A percentile compares a stretch with the other conserved stretches of the same genome.
phyloP scores from a whole-genome alignment of 2,329 filamentous ascomycete species.

The Trichoderma koningii region DNA sequence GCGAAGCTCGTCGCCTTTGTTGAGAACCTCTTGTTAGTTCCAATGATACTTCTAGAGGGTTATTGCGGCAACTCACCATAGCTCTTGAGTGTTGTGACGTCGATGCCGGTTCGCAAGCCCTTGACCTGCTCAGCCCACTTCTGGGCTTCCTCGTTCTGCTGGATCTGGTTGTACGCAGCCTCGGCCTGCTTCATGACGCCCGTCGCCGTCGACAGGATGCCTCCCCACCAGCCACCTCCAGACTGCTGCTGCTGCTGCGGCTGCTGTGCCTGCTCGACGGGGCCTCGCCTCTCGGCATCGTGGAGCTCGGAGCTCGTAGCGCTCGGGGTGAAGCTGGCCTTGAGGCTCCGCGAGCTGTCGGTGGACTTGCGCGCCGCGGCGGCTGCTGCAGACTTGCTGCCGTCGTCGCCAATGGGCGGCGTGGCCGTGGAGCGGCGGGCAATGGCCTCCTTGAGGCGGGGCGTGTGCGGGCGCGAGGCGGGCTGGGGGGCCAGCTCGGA shows the following conservation, averaged over 20 bases:
- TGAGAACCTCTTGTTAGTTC: slow-evolving; percentile 21
- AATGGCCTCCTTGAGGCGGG: slow-evolving; percentile 63
- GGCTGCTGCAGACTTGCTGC: slow-evolving; percentile 34
- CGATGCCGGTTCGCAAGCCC: slow-evolving; percentile 56
- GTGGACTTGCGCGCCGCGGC: slow-evolving; percentile 66
- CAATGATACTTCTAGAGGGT: background rate
- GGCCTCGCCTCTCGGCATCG: slow-evolving; percentile 54
- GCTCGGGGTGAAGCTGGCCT: slow-evolving; percentile 70
- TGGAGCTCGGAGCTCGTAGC: slow-evolving; percentile 64
- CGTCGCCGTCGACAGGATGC: slow-evolving; percentile 77
- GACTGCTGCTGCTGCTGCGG: slow-evolving; percentile 34
- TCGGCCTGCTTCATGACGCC: slow-evolving; percentile 92
- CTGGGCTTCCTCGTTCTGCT: slow-evolving; percentile 94
- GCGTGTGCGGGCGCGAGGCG: slow-evolving; percentile 79
- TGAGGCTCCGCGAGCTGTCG: slow-evolving; percentile 72
- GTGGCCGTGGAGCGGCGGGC: slow-evolving; percentile 51
- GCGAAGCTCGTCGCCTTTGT: slow-evolving; percentile 86
- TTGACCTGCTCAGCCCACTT: slow-evolving; percentile 93
- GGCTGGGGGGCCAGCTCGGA: slow-evolving; percentile 68
- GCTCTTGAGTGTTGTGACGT: slow-evolving; percentile 71
- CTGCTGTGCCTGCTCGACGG: slow-evolving; percentile 44
- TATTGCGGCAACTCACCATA: slow-evolving; percentile 38
- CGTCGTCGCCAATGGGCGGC: slow-evolving; percentile 66
- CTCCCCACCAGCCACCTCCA: slow-evolving; percentile 86
- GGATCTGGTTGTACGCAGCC: slow-evolving; percentile 89